phyloP scores from a whole-genome alignment of 768 basidiomycete genomes.

The Phallus indusiatus region DNA sequence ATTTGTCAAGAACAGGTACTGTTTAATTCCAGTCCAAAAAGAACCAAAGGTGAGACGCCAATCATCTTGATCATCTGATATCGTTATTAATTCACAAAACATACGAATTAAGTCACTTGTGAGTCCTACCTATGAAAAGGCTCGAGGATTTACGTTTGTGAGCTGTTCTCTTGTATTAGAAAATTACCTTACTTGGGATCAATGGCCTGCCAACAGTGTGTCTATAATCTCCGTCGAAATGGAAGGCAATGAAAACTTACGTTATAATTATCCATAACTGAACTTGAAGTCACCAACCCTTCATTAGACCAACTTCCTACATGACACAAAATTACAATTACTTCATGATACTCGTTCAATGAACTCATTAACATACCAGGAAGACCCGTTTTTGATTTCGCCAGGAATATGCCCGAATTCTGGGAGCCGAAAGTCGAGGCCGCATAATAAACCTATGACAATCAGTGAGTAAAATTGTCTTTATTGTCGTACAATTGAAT shows the following conservation, averaged over 20 bases:
- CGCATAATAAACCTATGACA: constrained; percentile 40
- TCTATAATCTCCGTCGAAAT: background rate
- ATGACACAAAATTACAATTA: no score
- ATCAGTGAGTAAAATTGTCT: constrained; percentile 2
- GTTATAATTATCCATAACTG: constrained; percentile 29
- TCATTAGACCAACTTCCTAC: constrained; percentile 28
- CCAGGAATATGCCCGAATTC: constrained; percentile 45
- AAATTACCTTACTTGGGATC: constrained; percentile 37
- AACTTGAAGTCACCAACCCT: constrained; percentile 39
- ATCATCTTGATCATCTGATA: constrained; percentile 26
- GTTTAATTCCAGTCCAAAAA: constrained; percentile 49
- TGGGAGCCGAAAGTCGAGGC: constrained; percentile 47
- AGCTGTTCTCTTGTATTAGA: background rate
- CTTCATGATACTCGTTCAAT: no score
- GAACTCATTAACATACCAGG: background rate
- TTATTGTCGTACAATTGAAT: background rate
- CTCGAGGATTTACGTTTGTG: background rate
- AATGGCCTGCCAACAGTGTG: constrained; percentile 29
- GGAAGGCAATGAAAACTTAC: constrained; percentile 17
- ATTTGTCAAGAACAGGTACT: constrained; percentile 18
- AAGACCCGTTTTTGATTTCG: constrained; percentile 38
- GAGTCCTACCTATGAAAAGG: constrained; percentile 22
- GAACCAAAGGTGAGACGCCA: constrained; percentile 46
- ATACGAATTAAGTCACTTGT: background rate
- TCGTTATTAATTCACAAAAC: background rate